A percentile compares a stretch with the other conserved stretches of the same genome.
phyloP scores from a whole-genome alignment of 2,329 filamentous ascomycete species.

The Incumbomyces lentus region DNA sequence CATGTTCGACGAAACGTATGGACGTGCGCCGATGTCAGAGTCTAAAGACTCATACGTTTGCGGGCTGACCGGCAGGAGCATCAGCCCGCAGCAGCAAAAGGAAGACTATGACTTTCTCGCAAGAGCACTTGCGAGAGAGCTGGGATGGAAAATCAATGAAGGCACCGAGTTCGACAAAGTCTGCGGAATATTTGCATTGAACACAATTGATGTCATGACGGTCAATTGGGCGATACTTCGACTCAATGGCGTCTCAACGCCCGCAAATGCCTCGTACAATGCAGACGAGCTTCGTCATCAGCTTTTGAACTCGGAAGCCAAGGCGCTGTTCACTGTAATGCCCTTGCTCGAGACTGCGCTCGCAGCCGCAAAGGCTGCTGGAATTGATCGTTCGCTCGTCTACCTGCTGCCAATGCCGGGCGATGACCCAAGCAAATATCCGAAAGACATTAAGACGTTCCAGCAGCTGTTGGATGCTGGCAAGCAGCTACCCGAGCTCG shows the following conservation, averaged over 20 bases:
- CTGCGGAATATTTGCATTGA: slow-evolving; percentile 64
- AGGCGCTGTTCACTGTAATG: slow-evolving; percentile 60
- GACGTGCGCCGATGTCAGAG: slow-evolving; percentile 51
- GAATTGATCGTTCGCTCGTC: slow-evolving; percentile 53
- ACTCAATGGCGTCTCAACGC: slow-evolving; percentile 61
- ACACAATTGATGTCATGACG: slow-evolving; percentile 70
- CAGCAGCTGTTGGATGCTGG: slow-evolving; percentile 57
- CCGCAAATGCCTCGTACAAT: slow-evolving; percentile 66
- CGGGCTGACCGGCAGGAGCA: slow-evolving; percentile 59
- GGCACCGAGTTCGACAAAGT: slow-evolving; percentile 77
- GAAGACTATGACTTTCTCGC: slow-evolving; percentile 58
- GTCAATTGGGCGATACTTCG: slow-evolving; percentile 65
- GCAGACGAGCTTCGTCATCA: slow-evolving; percentile 61
- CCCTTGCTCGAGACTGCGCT: slow-evolving; percentile 56
- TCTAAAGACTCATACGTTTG: slow-evolving; percentile 67
- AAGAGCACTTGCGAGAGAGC: slow-evolving; percentile 57
- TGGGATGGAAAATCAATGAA: slow-evolving; percentile 59
- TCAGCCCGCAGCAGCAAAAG: slow-evolving; percentile 52
- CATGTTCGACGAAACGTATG: slow-evolving; percentile 62
- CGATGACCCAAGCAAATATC: slow-evolving; percentile 20
- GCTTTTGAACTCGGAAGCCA: slow-evolving; percentile 57
- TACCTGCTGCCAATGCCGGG: slow-evolving; percentile 59
- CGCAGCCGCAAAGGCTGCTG: slow-evolving; percentile 51
- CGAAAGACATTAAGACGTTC: slow-evolving; percentile 48
- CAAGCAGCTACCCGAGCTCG: slow-evolving; percentile 28